Evolutionary conservation across 768 basidiomycete genomes (phyloP), one percentile per base, ranked within the genome.

Genomic region (Kwoniella sp.): DNA sequence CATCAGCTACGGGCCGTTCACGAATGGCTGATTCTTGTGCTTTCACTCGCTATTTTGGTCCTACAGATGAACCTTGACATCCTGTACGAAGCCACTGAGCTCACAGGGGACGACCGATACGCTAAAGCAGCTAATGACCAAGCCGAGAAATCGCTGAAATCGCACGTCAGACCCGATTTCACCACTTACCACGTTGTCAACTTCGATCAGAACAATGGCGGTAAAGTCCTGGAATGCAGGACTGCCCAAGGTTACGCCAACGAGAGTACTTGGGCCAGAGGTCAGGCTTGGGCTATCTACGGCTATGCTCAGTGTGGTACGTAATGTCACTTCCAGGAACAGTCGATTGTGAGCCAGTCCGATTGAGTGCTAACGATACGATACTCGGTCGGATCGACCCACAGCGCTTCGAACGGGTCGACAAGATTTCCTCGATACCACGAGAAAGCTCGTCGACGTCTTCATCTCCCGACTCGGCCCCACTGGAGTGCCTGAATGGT

Each of bases 221-320:
- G 62, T 54, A 47, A 52, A 0, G 57, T 66, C 13, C 9, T 34
- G 25, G 71, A 73, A 25, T 31, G 51, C 0, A 55, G 70, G 53
- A 74, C 73, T 17, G 62, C 63, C 52, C 75, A 76, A 41, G 75
- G 75, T 4, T 75, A 70, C 30, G 71, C 73, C 2, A 69, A 77
- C 52, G 72, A 73, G 11, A 70, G 69, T 58, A 58, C 58, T 26
- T 77, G 76, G 76, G 65, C 73, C 0, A 45, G 76, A 52, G 76
- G 76, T 20, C 72, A 73, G 37, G 76, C 74, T 38, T 77, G 76
- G 74, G 76, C 57, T 22, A 72, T 77, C 30, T 77, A 77, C 48
- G 76, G 76, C 0, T 77, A 71, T 58, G 70, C 72, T 0, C 72
- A 75, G 57, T 74, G 73, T 37, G 73, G 72, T 73, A 58, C 73